Base-by-base conservation (phyloP, 257 asterid genomes). In the Lycium barbarum region DNA sequence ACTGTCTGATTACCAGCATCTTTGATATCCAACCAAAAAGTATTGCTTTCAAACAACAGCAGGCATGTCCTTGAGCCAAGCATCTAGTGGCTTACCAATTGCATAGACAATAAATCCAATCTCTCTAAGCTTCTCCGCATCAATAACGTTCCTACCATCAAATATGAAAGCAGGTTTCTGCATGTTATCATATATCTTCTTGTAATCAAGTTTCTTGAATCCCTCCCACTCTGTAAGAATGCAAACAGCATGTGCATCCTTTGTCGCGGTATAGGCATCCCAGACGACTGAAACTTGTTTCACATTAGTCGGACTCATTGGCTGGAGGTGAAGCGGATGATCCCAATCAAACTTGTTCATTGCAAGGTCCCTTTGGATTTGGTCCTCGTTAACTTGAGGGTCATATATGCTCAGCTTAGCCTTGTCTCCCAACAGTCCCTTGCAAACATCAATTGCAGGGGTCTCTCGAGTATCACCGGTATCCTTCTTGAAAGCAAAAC, bases 91-190 rank as follows among this genome's bases (percentile, higher is more conserved):
- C 72, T 86, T 86, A 43, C 85, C 91, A 79, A 88, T 86, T 36
- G 90, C 85, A 84, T 86, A 88, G 17, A 88, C 90, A 43, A 88
- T 78, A 74, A 88, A 86, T 13, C 89, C 90, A 51, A 88, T 76
- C 71, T 84, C 67, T 57, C 85, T 73, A 40, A 86, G 43, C 80
- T 88, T 88, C 12, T 76, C 81, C 22, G 49, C 49, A n/a, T 88
- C 71, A 11, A 88, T 68, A 35, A 88, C 35, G 55, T 84, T 88
- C 59, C 89, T 22, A 13, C 90, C 89, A 88, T 88, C 88, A 61
- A 86, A 84, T 13, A 88, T 20, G 11, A 84, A 88, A 59, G 91
- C 89, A 43, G 89, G 91, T 51, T 89, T 87, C 74, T 86, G 84
- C 91, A 89, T 89, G 13, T 81, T 83, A 36, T 89, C 89, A 38